These are phyloP conservation scores for Persicaria maculosa DNA, from an alignment of 148 eudicot genomes.

Conservation along the genomic window DNA sequence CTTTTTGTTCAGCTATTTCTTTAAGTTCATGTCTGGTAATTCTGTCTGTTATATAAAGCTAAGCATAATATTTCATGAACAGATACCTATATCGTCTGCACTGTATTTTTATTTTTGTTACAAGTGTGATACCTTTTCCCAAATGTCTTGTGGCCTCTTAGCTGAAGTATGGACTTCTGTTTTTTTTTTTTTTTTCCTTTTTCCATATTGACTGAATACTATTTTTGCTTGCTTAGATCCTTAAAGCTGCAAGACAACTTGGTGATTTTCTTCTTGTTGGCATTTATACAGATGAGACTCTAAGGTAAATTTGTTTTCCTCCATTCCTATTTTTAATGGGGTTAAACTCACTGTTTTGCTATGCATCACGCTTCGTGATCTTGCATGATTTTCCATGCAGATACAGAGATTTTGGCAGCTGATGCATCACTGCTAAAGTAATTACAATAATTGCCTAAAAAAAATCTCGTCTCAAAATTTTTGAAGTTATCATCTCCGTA, in stretches of 20 bases:
- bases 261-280: slow-evolving; percentile 98
- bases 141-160: neutral
- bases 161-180: neutral
- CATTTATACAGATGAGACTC: slow-evolving; percentile 65
- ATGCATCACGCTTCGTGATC: neutral
- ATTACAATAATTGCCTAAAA: neutral
- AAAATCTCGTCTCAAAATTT: neutral
- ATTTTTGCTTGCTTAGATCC: slow-evolving; percentile 45
- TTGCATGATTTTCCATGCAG: neutral
- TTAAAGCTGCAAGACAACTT: slow-evolving; percentile 73
- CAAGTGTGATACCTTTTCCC: neutral
- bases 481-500: neutral
- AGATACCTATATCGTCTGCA: neutral
- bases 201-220: slow-evolving; percentile 1
- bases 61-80: neutral
- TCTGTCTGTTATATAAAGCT: neutral
- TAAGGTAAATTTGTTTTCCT: slow-evolving; percentile 35
- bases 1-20: neutral
- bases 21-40: neutral
- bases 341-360: neutral
- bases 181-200: neutral
- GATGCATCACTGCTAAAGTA: neutral
- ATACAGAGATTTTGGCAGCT: neutral
- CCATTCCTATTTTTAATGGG: neutral
- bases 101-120: neutral